phyloP scores from a whole-genome alignment of 345 rosid species.

The Lumnitzera racemosa region DNA sequence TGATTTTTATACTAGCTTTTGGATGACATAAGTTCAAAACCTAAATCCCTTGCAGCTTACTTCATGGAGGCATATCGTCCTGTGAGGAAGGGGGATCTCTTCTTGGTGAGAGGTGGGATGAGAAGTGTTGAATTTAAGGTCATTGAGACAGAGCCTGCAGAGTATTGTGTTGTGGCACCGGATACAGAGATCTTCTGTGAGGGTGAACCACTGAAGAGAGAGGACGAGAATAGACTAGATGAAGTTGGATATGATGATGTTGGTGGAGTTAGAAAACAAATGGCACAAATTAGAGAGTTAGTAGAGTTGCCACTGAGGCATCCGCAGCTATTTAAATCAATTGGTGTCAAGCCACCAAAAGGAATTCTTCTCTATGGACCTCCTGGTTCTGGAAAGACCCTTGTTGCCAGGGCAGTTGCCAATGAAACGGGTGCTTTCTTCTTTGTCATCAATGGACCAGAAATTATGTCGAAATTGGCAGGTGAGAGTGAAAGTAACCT shows the following conservation, averaged over 20 bases:
- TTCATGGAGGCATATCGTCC: conserved; percentile 96
- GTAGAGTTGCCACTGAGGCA: conserved; percentile 95
- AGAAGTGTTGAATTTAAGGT: conserved; percentile 91
- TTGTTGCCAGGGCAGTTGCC: conserved; percentile 95
- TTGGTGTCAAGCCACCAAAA: conserved; percentile 98
- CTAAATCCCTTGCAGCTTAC: conserved; percentile 52
- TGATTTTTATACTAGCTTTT: too few relatives aligned
- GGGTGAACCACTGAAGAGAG: conserved; percentile 92
- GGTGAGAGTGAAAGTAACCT: conserved; percentile 99
- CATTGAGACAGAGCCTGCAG: conserved; percentile 81
- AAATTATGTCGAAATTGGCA: conserved; percentile 94
- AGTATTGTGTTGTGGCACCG: conserved; percentile 93
- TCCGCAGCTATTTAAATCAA: conserved; percentile 90
- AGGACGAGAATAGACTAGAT: conserved; percentile 87
- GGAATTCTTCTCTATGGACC: conserved; percentile 88
- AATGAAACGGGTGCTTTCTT: conserved; percentile 97
- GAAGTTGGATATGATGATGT: conserved; percentile 97
- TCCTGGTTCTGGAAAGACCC: conserved; percentile 84
- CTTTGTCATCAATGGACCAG: conserved; percentile 93
- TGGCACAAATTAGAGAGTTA: conserved; percentile 95
- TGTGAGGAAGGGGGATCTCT: conserved; percentile 89
- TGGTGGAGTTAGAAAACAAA: conserved; percentile 97
- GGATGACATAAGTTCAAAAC: too few relatives aligned
- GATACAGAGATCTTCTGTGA: conserved; percentile 97
- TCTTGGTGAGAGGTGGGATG: conserved; percentile 97